Evolutionary conservation across 495 filamentous ascomycete species (phyloP), one percentile per base, ranked within the genome.

Genomic region (Podospora pseudocomata): DNA sequence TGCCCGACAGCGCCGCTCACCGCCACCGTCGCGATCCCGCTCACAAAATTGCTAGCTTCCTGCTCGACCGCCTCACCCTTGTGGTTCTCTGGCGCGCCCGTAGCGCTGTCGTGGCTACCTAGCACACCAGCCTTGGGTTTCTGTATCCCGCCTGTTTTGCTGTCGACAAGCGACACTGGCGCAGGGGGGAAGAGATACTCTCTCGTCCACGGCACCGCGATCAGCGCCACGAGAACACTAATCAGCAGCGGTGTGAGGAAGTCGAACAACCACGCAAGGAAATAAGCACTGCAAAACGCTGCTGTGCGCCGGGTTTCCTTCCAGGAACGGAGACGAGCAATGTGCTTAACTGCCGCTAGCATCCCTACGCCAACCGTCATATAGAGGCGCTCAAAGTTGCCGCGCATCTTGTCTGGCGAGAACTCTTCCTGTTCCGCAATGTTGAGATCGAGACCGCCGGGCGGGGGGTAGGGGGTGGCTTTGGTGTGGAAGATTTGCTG

Each of bases 401-500:
- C 87, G 19, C 93, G 84, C 69, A 97, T 78, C 74, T 96, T 96
- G 76, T 96, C 93, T 0, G 93, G 93, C 0, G 90, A 91, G 76
- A 94, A 95, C 68, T 92, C 88, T 54, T 96, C 92, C 67, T 93
- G 88, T 49, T 93, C 90, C 0, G 90, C 88, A 59, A 91, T 89
- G 65, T 92, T 90, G 15, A 95, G 82, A 78, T 97, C 93, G n/a
- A 97, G 77, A 26, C 88, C 86, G 11, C 80, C 80, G 4, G 80
- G 80, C 0, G 78, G 76, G 26, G 76, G 72, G 13, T 85, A 79
- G 2, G 82, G 76, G 1, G 87, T 82, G 18, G 90, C 89, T 77
- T 92, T 93, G 70, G 94, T 88, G 81, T 94, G 89, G 77, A 94
- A 94, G 77, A 95, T 90, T 90, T 95, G 92, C 91, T 94, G 39